Evolutionary conservation across 495 filamentous ascomycete species (phyloP), one percentile per base, ranked within the genome.

Genomic region (Xylaria palmicola): DNA sequence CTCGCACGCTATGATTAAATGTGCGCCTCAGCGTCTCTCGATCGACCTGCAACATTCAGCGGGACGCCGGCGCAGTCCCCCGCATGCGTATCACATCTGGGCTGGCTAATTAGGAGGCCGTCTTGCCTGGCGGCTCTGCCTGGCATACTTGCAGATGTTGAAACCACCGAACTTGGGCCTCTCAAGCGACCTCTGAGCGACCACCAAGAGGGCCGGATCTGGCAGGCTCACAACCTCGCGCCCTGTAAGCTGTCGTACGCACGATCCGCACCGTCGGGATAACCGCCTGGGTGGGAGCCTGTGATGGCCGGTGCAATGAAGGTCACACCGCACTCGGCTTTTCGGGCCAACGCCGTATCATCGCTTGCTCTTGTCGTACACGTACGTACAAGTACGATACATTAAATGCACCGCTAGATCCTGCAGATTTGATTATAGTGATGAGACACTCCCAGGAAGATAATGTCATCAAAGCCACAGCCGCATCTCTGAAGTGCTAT

Each of bases 1-100:
- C n/a, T n/a, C n/a, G n/a, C n/a, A n/a, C n/a, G n/a, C 56, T 59
- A 51, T 59, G 39, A 59, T 29, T 22, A 37, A 22, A 60, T 43
- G 36, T 36, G 20, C 26, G 44, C n/a, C 34, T 32, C 24, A 43
- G 13, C 39, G 26, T 10, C n/a, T 56, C 26, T 49, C 22, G 12
- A 24, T 41, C 20, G 32, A 51, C 40, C 20, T n/a, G 30, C 43
- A 49, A 6, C 15, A 52, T 30, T 30, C 4, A n/a, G 32, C n/a
- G 19, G 30, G 48, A 10, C 8, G 27, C 19, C 17, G 30, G 34
- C 22, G 37, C 53, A 34, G 37, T 20, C 9, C 26, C 17, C 26
- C 17, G 37, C 20, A 37, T 39, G 43, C n/a, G 15, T 17, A 24
- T 13, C 15, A 50, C 8, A 26, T 48, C n/a, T n/a, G 15, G 19